These are phyloP conservation scores for Aechmea fasciata DNA, from an alignment of 176 grass and related monocot genomes.

Conservation along the genomic window DNA sequence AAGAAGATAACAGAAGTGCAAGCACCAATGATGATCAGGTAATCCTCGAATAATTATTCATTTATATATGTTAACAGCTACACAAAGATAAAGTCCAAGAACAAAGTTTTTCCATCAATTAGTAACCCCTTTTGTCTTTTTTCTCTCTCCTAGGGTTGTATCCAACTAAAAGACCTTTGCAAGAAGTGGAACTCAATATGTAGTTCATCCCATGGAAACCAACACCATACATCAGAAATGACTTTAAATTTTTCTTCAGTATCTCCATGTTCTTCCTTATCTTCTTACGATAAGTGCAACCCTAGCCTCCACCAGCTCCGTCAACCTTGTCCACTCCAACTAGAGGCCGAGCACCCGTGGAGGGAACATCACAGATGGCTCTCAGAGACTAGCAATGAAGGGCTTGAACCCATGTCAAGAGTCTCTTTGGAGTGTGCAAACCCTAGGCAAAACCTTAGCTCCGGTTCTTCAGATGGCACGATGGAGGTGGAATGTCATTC, in stretches of 20 bases:
- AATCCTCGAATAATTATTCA: not conserved
- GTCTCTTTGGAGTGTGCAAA: constrained; percentile 8
- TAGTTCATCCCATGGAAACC: constrained; percentile 22
- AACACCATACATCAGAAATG: constrained; percentile 43
- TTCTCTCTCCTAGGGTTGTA: not conserved
- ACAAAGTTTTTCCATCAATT: not conserved
- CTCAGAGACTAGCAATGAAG: not conserved
- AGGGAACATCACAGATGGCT: constrained; percentile 13
- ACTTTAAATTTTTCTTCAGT: constrained; percentile 55
- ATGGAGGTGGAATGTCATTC: constrained; percentile 13
- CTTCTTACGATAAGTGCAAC: constrained; percentile 22
- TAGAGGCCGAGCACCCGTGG: constrained; percentile 27
- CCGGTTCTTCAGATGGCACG: constrained; percentile 25
- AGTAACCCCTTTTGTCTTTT: not conserved
- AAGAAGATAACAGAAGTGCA: constrained; percentile 21
- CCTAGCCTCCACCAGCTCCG: constrained; percentile 28
- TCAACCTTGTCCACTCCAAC: constrained; percentile 26
- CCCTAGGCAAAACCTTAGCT: constrained; percentile 27
- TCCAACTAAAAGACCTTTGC: constrained; percentile 38
- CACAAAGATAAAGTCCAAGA: not conserved
- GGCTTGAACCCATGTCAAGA: not conserved
- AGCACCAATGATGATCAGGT: not conserved
- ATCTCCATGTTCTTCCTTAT: constrained; percentile 24
- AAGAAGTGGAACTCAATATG: constrained; percentile 27
- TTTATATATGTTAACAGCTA: not conserved